Evolutionary conservation across 2,329 filamentous ascomycete species (phyloP).

Genomic region (Myriosclerotinia scirpicola): DNA sequence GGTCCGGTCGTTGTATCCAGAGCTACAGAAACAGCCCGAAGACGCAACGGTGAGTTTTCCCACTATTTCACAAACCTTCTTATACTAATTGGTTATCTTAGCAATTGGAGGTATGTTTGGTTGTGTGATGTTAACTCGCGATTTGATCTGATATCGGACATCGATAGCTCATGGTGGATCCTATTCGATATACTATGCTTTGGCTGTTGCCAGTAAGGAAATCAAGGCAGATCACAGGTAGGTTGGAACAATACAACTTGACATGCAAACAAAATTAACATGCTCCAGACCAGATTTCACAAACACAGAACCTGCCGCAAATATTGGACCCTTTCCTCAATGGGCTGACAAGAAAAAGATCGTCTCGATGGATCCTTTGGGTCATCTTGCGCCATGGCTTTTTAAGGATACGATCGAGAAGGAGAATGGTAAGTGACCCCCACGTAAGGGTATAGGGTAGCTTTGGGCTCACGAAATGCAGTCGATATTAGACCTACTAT

Average conservation of each 20-base stretch:
- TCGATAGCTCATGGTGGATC: conserved; percentile 75
- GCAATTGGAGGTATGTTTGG: conserved; percentile 57
- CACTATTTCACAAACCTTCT: not conserved
- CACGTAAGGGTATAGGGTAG: not conserved
- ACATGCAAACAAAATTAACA: not conserved
- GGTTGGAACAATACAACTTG: conserved; percentile 23
- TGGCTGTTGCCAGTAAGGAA: conserved; percentile 89
- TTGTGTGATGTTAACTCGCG: conserved; percentile 4
- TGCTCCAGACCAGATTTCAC: conserved; percentile 61
- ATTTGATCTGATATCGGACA: conserved; percentile 5
- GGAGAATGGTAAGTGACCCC: conserved; percentile 57
- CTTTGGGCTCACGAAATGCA: conserved; percentile 32
- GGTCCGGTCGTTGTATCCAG: conserved; percentile 89
- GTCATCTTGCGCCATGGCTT: conserved; percentile 81
- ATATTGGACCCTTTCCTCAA: conserved; percentile 83
- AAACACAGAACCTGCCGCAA: conserved; percentile 88
- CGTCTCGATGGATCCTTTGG: conserved; percentile 94
- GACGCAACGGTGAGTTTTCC: conserved; percentile 67
- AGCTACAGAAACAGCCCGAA: conserved; percentile 70
- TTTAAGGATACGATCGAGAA: conserved; percentile 77
- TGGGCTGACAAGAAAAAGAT: conserved; percentile 93
- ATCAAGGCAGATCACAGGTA: conserved; percentile 76
- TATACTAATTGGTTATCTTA: conserved; percentile 40
- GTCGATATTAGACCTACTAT: conserved; percentile 43
- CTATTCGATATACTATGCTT: conserved; percentile 92